phyloP scores from a whole-genome alignment of 805 yeast genomes.

The Yamadazyma sp. region DNA sequence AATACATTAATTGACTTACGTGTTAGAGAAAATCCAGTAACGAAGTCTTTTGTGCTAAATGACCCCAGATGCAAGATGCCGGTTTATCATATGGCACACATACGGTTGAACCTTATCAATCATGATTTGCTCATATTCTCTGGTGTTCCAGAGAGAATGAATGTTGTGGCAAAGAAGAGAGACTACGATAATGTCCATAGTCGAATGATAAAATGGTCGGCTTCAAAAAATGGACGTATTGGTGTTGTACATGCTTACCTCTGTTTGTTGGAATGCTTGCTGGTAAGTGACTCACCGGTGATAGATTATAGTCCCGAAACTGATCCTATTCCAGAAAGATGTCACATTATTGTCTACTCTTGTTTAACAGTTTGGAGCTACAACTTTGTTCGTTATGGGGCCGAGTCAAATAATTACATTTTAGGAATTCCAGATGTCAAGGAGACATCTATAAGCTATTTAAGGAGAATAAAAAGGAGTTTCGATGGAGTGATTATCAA shows the following conservation, averaged over 20 bases:
- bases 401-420: slow-evolving; percentile 4
- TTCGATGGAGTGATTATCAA: neutral
- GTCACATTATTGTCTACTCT: slow-evolving; percentile 8
- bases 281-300: neutral
- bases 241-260: slow-evolving; percentile 60
- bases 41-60: slow-evolving; percentile 9
- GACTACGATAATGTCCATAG: slow-evolving; percentile 48
- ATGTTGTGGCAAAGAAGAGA: slow-evolving; percentile 41
- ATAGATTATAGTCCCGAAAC: slow-evolving; percentile 5
- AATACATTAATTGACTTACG: slow-evolving; percentile 5
- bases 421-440: neutral
- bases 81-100: slow-evolving; percentile 23
- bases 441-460: neutral
- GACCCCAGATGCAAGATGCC: slow-evolving; percentile 22
- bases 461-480: neutral
- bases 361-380: slow-evolving; percentile 9
- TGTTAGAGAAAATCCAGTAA: slow-evolving; percentile 1
- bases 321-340: slow-evolving; percentile 10
- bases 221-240: slow-evolving; percentile 45
- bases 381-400: slow-evolving; percentile 6
- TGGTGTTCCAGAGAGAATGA: slow-evolving; percentile 25
- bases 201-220: slow-evolving; percentile 53
- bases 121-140: slow-evolving; percentile 17
- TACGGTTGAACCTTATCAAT: slow-evolving; percentile 20
- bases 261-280: slow-evolving; percentile 29